These are phyloP conservation scores for Quercus wislizeni DNA, from an alignment of 306 rosid genomes.

Conservation along the genomic window DNA sequence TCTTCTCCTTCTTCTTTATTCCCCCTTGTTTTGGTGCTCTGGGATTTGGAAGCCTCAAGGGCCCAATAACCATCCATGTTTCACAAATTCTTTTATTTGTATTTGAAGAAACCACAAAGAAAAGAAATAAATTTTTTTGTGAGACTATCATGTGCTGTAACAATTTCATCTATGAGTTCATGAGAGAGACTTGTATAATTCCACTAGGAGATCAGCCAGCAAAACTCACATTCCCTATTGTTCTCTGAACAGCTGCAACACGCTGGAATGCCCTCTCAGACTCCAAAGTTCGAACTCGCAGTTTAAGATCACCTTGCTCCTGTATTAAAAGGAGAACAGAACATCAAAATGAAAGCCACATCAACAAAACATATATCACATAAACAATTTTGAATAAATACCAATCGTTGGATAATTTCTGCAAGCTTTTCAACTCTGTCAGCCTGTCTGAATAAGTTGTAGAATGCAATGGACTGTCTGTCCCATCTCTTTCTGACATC, in stretches of 20 bases:
- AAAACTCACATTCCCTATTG: slow-evolving; percentile 83
- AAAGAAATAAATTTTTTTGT: neutral
- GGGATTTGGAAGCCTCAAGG: neutral
- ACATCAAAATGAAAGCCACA: slow-evolving; percentile 14
- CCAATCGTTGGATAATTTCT: slow-evolving; percentile 77
- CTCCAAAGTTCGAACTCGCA: slow-evolving; percentile 93
- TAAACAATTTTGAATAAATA: slow-evolving; percentile 20
- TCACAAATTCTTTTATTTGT: neutral
- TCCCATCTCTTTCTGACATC: slow-evolving; percentile 87
- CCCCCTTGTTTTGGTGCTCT: neutral
- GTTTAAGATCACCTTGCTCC: slow-evolving; percentile 99
- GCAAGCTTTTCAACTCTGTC: slow-evolving; percentile 96
- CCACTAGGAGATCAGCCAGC: slow-evolving; percentile 21
- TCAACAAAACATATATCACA: slow-evolving; percentile 18
- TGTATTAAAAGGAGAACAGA: slow-evolving; percentile 24
- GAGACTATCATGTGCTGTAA: neutral
- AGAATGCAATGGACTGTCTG: slow-evolving; percentile 83
- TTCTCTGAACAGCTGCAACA: slow-evolving; percentile 87
- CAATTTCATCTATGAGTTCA: neutral
- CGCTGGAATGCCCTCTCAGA: slow-evolving; percentile 99
- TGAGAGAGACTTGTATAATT: slow-evolving; percentile 4
- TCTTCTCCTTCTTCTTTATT: neutral
- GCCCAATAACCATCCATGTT: neutral
- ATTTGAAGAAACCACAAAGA: neutral
- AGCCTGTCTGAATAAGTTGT: slow-evolving; percentile 95